Evolutionary conservation across 2,329 filamentous ascomycete genomes (phyloP).

Genomic region (Sphaerulina musiva): DNA sequence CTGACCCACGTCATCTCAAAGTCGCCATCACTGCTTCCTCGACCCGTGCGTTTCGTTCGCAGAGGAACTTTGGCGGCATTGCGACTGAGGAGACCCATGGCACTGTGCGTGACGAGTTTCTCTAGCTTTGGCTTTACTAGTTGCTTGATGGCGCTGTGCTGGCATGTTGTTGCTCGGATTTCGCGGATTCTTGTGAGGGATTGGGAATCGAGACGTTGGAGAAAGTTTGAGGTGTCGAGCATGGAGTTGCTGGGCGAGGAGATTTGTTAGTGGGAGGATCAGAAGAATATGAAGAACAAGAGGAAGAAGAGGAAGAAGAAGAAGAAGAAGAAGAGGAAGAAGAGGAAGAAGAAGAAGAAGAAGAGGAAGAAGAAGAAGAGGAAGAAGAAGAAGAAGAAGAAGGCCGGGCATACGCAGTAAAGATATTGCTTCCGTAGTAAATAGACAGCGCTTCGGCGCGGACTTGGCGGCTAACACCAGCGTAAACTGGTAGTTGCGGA

Average conservation of each 20-base stretch:
- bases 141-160: constrained; percentile 6
- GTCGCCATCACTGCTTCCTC: background rate
- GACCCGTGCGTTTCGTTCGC: constrained; percentile 2
- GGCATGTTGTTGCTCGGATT: background rate
- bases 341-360: background rate
- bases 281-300: too few relatives aligned
- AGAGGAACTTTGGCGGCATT: constrained; percentile 4
- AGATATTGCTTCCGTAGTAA: constrained; percentile 5
- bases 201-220: background rate
- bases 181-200: constrained; percentile 1
- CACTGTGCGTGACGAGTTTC: background rate
- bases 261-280: background rate
- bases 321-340: too few relatives aligned
- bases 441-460: constrained; percentile 1
- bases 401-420: background rate
- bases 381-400: background rate
- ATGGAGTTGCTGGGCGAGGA: background rate
- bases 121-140: constrained; percentile 2
- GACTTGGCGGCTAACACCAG: constrained; percentile 3
- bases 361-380: too few relatives aligned
- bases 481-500: constrained; percentile 3
- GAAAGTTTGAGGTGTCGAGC: background rate
- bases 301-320: background rate
- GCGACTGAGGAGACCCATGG: background rate
- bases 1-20: constrained; percentile 5